Conservation (phyloP, 2,329 filamentous ascomycete species). For the Podosphaera aphanis region DNA sequence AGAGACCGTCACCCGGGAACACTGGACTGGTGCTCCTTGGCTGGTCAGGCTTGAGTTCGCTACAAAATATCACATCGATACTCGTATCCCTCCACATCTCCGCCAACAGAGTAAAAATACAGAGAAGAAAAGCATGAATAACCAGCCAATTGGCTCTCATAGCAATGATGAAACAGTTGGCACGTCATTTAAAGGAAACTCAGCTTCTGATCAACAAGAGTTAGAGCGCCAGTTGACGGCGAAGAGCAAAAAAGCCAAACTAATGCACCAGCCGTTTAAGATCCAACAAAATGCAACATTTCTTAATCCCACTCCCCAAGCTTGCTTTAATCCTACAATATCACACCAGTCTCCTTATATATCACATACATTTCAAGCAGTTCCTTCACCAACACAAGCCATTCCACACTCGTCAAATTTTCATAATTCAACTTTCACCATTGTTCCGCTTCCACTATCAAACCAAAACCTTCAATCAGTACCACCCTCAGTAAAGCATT, state of each 20-base stretch:
- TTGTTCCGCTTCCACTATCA: constrained; percentile 23
- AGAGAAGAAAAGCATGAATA: constrained; percentile 50
- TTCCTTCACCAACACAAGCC: constrained; percentile 15
- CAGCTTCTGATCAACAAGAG: constrained; percentile 21
- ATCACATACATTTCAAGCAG: constrained; percentile 15
- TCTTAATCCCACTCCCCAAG: constrained; percentile 14
- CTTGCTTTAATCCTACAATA: background rate
- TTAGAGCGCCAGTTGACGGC: constrained; percentile 50
- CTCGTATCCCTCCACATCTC: constrained; percentile 61
- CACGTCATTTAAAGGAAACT: constrained; percentile 16
- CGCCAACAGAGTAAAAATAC: constrained; percentile 58
- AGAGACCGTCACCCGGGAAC: constrained; percentile 73
- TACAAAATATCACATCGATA: constrained; percentile 62
- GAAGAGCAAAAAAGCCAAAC: constrained; percentile 44
- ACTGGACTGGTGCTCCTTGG: constrained; percentile 95
- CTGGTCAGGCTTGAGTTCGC: constrained; percentile 74
- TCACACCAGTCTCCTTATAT: constrained; percentile 8
- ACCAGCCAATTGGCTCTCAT: constrained; percentile 27
- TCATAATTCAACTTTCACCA: constrained; percentile 22
- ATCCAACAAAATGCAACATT: constrained; percentile 17
- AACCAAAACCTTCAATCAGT: constrained; percentile 32
- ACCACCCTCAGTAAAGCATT: constrained; percentile 69
- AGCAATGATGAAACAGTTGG: constrained; percentile 17
- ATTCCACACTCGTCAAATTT: constrained; percentile 17
- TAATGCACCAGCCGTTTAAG: constrained; percentile 21